Conservation (phyloP, 2,329 filamentous ascomycete genomes). For the Diaporthe citri region DNA sequence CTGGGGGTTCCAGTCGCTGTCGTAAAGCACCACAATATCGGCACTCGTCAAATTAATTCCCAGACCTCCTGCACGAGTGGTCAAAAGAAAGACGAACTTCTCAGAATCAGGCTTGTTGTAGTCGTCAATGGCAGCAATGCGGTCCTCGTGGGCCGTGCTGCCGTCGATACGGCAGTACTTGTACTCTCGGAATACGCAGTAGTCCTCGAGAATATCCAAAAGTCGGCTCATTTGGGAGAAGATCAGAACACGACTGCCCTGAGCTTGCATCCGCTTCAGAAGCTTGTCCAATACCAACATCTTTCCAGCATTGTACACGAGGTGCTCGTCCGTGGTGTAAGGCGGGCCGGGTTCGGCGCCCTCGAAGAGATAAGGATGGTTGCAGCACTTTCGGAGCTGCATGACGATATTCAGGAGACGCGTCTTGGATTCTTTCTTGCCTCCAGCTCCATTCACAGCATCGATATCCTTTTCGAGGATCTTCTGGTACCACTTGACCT, state of each 20-base stretch:
- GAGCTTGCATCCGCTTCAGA: slow-evolving; percentile 82
- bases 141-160: slow-evolving; percentile 95
- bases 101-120: slow-evolving; percentile 97
- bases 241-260: slow-evolving; percentile 96
- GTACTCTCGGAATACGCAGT: slow-evolving; percentile 94
- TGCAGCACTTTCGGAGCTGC: slow-evolving; percentile 99
- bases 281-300: slow-evolving; percentile 98
- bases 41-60: slow-evolving; percentile 97
- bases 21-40: slow-evolving; percentile 95
- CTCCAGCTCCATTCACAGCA: slow-evolving; percentile 95
- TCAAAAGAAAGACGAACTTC: slow-evolving; percentile 96
- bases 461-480: slow-evolving; percentile 99
- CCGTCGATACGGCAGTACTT: slow-evolving; percentile 98
- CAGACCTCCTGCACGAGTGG: slow-evolving; percentile 93
- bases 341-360: slow-evolving; percentile 96
- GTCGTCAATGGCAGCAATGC: slow-evolving; percentile 96
- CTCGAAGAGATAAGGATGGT: slow-evolving; percentile 98
- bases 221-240: slow-evolving; percentile 99
- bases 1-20: slow-evolving; percentile 99
- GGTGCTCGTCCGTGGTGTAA: slow-evolving; percentile 97
- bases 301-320: slow-evolving; percentile 93
- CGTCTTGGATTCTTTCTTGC: slow-evolving; percentile 98
- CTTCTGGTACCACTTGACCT: slow-evolving; percentile 99
- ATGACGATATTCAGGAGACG: slow-evolving; percentile 98
- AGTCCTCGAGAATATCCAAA: slow-evolving; percentile 96